phyloP scores from a whole-genome alignment of 139 green algal species.

The Closterium sp. region DNA sequence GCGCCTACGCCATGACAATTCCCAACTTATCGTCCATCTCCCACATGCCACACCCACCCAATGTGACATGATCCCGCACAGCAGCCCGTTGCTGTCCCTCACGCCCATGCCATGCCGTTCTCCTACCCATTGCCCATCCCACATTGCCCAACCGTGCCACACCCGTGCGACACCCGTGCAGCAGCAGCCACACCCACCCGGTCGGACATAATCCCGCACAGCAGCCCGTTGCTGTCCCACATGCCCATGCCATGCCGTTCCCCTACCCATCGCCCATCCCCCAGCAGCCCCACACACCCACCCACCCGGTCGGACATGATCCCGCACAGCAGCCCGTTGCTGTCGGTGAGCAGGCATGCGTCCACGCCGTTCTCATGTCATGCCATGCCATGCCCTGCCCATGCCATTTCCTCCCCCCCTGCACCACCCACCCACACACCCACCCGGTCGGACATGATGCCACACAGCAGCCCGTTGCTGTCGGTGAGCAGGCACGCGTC shows the following conservation, averaged over 20 bases:
- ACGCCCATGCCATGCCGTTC: neutral
- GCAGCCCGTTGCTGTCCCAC: too few species aligned
- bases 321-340: slow-evolving; percentile 33
- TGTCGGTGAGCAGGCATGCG: slow-evolving; percentile 40
- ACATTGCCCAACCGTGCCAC: too few species aligned
- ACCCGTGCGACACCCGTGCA: too few species aligned
- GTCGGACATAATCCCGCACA: slow-evolving; percentile 38
- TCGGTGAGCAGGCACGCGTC: slow-evolving; percentile 47
- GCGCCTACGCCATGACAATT: too few species aligned
- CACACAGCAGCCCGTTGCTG: slow-evolving; percentile 28
- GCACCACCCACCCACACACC: too few species aligned
- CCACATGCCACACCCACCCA: slow-evolving; percentile 12
- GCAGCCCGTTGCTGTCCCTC: slow-evolving; percentile 11
- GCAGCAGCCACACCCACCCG: slow-evolving; percentile 19
- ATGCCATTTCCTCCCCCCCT: too few species aligned
- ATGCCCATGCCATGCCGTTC: too few species aligned
- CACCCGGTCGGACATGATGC: slow-evolving; percentile 52
- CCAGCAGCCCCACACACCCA: too few species aligned
- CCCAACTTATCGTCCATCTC: too few species aligned
- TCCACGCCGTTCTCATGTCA: too few species aligned
- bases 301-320: slow-evolving; percentile 52
- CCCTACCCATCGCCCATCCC: too few species aligned
- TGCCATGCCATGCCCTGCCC: too few species aligned
- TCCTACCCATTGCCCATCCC: neutral
- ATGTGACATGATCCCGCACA: slow-evolving; percentile 49